A percentile compares a stretch with the other conserved stretches of the same genome.
Conservation (phyloP, 169 alveolate genomes). For the Toxoplasma gondii region DNA sequence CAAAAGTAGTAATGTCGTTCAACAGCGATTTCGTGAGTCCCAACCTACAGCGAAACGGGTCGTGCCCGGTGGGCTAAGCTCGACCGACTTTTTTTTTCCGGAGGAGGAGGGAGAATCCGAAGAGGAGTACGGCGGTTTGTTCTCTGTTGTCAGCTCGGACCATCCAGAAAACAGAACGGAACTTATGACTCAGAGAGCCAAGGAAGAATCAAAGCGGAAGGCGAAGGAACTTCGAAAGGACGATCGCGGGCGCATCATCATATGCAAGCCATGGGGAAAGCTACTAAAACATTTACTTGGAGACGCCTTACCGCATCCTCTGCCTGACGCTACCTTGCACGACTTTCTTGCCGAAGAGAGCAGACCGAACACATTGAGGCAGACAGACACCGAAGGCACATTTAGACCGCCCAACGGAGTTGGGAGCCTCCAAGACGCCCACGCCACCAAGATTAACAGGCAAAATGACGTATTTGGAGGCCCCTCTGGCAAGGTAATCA, state of each 20-base stretch:
- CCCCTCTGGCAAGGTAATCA: no score
- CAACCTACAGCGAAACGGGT: not conserved
- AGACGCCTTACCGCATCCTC: conserved; percentile 23
- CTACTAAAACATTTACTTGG: conserved; percentile 44
- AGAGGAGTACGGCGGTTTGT: conserved; percentile 48
- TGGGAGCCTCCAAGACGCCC: not conserved
- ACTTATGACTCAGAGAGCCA: not conserved
- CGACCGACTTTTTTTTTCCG: not conserved
- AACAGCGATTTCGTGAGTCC: not conserved
- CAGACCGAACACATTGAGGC: not conserved
- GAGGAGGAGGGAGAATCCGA: not conserved
- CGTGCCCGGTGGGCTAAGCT: not conserved
- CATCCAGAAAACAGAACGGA: conserved; percentile 32
- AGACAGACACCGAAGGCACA: not conserved
- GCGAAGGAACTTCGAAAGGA: not conserved
- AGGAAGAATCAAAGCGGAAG: conserved; percentile 9
- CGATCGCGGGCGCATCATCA: conserved; percentile 10
- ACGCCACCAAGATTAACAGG: not conserved
- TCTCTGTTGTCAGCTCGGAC: conserved; percentile 27
- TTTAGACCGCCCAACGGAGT: not conserved
- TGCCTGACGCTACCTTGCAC: conserved; percentile 1
- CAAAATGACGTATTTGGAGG: not conserved
- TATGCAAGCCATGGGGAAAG: conserved; percentile 33
- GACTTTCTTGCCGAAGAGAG: not conserved
- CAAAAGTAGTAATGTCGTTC: not conserved